Evolutionary conservation across 805 yeast genomes (phyloP), one percentile per base, ranked within the genome.

Genomic region (Saccharomycopsis sp.): DNA sequence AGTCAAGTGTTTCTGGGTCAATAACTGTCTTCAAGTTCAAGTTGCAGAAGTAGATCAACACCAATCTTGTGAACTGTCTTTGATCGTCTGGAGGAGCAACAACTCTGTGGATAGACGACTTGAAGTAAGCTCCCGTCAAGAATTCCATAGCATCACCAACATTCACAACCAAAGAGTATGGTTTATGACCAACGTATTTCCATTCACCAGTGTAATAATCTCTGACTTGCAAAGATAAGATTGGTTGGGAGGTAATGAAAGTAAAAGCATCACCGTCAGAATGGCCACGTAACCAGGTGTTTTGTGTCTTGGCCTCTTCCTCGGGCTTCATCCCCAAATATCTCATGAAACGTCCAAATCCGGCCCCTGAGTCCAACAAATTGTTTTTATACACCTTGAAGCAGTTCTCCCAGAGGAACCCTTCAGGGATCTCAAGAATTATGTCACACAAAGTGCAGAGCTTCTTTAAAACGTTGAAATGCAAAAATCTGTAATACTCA

Each of bases 281-380:
- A 56, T 72, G 75, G 1, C 82, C 82, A 52, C 81, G 68, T 35
- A 78, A 66, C 76, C 76, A 76, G 1, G 76, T 75, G 25, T 70
- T 67, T 3, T 70, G 70, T 0, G 79, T 75, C 47, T 66, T 65
- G 19, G 61, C 50, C 15, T 69, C 69, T 19, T 70, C 70, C 2
- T 67, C 68, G 9, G 66, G 68, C 22, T 66, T 64, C 55, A 70
- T 70, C 17, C 73, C 75, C 61, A 71, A 68, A 60, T 75, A 75
- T 47, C 68, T 60, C 72, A 75, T 70, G 52, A 74, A 67, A 44
- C 78, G 64, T 1, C 77, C 76, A 58, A 67, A 67, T 0, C 77
- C 77, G 42, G 72, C 69, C 1, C 80, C 81, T 1, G 75, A 72
- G 23, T 68, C 66, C 17, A 61, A 47, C n/a, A 65, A 53, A 58